Evolutionary conservation across 345 rosid genomes (phyloP).

Genomic region (Lumnitzera littorea): DNA sequence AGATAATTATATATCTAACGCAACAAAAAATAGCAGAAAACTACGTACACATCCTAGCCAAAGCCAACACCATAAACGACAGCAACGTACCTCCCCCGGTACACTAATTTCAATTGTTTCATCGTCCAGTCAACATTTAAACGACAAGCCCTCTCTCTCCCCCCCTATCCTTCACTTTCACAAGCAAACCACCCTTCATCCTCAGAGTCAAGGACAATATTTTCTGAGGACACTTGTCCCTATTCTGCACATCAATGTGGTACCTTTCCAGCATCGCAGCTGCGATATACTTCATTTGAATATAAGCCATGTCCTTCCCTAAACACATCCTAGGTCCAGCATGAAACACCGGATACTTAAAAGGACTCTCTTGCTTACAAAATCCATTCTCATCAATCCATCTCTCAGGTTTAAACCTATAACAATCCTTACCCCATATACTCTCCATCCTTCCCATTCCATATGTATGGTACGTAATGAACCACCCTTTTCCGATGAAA

Average conservation of each 20-base stretch:
- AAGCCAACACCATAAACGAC: background rate
- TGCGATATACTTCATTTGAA: slow-evolving; percentile 34
- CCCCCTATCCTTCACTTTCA: slow-evolving; percentile 6
- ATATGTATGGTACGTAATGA: slow-evolving; percentile 19
- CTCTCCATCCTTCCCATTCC: slow-evolving; percentile 40
- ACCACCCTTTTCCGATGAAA: slow-evolving; percentile 19
- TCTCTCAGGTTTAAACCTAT: slow-evolving; percentile 30
- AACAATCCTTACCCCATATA: slow-evolving; percentile 41
- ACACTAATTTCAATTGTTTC: no score
- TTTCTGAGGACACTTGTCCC: slow-evolving; percentile 7
- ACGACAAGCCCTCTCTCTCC: no score
- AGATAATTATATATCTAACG: no score
- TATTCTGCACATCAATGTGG: slow-evolving; percentile 8
- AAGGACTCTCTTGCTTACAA: slow-evolving; percentile 26
- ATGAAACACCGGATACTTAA: slow-evolving; percentile 30
- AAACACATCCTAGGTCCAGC: slow-evolving; percentile 43
- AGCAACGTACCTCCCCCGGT: no score
- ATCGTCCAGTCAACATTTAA: no score
- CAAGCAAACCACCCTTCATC: slow-evolving; percentile 24
- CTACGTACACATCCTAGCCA: background rate
- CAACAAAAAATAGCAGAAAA: no score
- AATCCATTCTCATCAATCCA: slow-evolving; percentile 25
- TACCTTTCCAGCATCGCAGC: slow-evolving; percentile 20
- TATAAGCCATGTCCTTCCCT: slow-evolving; percentile 37
- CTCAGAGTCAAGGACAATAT: slow-evolving; percentile 23